Evolutionary conservation across 805 yeast genomes (phyloP).

Genomic region (Suhomyces faveliae): DNA sequence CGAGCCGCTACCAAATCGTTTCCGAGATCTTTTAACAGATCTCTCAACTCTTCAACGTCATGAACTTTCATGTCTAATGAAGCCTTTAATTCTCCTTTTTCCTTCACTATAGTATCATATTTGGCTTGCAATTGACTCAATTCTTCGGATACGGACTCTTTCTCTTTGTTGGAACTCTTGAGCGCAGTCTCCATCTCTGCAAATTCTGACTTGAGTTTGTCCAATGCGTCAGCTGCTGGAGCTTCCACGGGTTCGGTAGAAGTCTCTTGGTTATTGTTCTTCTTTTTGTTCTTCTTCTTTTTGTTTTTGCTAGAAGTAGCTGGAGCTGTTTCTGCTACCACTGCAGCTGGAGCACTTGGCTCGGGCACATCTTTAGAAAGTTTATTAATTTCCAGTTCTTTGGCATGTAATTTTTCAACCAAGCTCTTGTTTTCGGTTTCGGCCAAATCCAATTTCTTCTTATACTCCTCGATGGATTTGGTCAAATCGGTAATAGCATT

Average conservation of each 20-base stretch:
- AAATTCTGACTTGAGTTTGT: background rate
- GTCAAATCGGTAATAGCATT: background rate
- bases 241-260: background rate
- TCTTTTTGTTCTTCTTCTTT: constrained; percentile 26
- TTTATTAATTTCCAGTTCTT: background rate
- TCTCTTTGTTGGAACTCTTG: constrained; percentile 3
- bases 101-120: constrained; percentile 13
- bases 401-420: constrained; percentile 1
- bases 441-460: background rate
- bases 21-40: constrained; percentile 75
- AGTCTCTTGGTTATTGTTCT: background rate
- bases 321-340: background rate
- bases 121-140: constrained; percentile 15
- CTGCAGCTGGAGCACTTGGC: background rate
- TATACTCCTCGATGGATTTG: background rate
- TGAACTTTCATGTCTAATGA: constrained; percentile 46
- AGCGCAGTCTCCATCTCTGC: constrained; percentile 1
- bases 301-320: constrained; percentile 13
- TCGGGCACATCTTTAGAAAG: background rate
- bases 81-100: constrained; percentile 20
- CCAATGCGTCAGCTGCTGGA: background rate
- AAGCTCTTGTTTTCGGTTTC: background rate
- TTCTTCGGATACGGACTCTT: constrained; percentile 4
- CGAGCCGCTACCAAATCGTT: constrained; percentile 72
- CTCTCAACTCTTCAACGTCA: constrained; percentile 70